Evolutionary conservation across 768 basidiomycete species (phyloP).

Genomic region (Lyophyllum atratum): DNA sequence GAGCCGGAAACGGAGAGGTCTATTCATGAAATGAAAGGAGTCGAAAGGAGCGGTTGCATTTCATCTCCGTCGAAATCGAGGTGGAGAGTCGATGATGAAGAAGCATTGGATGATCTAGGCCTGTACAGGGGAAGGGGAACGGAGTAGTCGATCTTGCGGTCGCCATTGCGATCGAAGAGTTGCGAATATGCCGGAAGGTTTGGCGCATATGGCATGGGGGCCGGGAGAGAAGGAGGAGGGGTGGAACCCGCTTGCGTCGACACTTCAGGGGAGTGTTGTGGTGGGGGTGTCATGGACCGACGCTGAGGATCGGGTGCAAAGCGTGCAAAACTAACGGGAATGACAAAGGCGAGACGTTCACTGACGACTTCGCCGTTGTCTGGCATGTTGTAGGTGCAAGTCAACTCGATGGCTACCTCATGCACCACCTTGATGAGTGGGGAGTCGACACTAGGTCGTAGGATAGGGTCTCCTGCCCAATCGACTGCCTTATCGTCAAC

Average conservation of each 20-base stretch:
- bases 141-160: conserved; percentile 67
- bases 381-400: conserved; percentile 54
- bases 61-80: background rate
- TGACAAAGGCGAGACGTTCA: conserved; percentile 40
- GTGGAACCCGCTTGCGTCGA: conserved; percentile 3
- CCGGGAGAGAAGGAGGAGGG: conserved; percentile 15
- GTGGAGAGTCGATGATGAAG: conserved; percentile 9
- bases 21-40: background rate
- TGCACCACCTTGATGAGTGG: conserved; percentile 64
- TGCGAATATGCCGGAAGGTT: conserved; percentile 77
- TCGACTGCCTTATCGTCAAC: conserved; percentile 28
- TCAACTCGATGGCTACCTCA: conserved; percentile 51
- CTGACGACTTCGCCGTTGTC: conserved; percentile 32
- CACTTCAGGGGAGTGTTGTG: conserved; percentile 1
- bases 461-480: conserved; percentile 39
- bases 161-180: conserved; percentile 73
- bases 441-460: conserved; percentile 49
- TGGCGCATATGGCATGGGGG: conserved; percentile 21
- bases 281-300: conserved; percentile 13
- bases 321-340: conserved; percentile 54
- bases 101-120: conserved; percentile 27
- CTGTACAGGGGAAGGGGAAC: conserved; percentile 67
- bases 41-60: conserved; percentile 2
- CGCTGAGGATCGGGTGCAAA: conserved; percentile 35
- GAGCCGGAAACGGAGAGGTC: background rate